A percentile compares a stretch with the other conserved stretches of the same genome.
These are phyloP conservation scores for Coccinonectria pachysandricola DNA, from an alignment of 2,329 filamentous ascomycete genomes.

Conservation along the genomic window DNA sequence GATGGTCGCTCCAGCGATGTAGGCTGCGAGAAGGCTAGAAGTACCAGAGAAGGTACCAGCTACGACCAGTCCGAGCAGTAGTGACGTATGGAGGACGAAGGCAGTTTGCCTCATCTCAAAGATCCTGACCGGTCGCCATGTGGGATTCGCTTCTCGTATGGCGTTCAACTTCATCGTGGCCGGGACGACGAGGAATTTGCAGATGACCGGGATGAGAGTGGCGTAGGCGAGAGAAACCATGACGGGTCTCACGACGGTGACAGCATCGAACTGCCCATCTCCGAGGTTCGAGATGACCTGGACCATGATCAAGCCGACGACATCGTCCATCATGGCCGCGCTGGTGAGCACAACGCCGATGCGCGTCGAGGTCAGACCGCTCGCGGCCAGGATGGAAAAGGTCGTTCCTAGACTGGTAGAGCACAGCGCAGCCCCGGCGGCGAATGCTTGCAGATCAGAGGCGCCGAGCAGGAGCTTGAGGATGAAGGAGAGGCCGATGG, in stretches of 20 bases:
- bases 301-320: constrained; percentile 67
- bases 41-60: constrained; percentile 50
- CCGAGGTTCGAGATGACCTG: constrained; percentile 61
- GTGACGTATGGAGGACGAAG: constrained; percentile 35
- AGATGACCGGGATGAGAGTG: constrained; percentile 34
- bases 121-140: constrained; percentile 13
- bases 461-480: constrained; percentile 40
- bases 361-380: constrained; percentile 31
- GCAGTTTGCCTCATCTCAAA: constrained; percentile 24
- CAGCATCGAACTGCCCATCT: constrained; percentile 15
- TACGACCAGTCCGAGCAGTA: constrained; percentile 39
- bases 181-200: constrained; percentile 34
- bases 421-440: constrained; percentile 62
- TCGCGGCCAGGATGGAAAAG: constrained; percentile 42
- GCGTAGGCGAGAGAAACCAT: constrained; percentile 42
- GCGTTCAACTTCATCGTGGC: constrained; percentile 25
- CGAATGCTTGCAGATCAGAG: constrained; percentile 53
- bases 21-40: constrained; percentile 52
- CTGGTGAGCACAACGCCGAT: constrained; percentile 55
- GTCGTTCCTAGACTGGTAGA: constrained; percentile 65
- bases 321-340: constrained; percentile 75
- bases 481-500: constrained; percentile 56
- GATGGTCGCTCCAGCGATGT: constrained; percentile 47
- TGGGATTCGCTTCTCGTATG: constrained; percentile 14
- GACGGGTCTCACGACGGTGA: constrained; percentile 33